Conservation (phyloP, 352 stramenopile species). For the Globisporangium ultimum region DNA sequence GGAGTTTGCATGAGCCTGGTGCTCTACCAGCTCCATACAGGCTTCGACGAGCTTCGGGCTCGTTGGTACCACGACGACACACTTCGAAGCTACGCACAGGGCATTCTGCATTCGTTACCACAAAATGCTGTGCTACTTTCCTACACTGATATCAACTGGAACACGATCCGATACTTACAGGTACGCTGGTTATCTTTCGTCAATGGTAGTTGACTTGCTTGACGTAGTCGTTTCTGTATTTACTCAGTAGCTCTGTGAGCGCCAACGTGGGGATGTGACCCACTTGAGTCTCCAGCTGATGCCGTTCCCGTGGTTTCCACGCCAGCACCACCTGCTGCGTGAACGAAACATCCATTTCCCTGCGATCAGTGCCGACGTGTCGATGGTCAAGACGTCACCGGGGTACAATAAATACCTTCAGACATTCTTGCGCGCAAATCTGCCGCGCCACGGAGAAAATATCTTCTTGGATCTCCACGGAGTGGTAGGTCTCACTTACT, state of each 20-base stretch:
- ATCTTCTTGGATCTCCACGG: slow-evolving; percentile 62
- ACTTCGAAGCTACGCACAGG: slow-evolving; percentile 31
- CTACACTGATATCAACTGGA: slow-evolving; percentile 86
- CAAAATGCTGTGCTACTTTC: slow-evolving; percentile 52
- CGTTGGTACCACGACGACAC: slow-evolving; percentile 18
- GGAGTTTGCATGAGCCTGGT: slow-evolving; percentile 9
- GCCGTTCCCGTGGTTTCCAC: slow-evolving; percentile 77
- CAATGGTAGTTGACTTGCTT: too few species aligned
- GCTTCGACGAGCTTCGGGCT: not conserved
- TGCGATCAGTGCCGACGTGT: slow-evolving; percentile 25
- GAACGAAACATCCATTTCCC: slow-evolving; percentile 29
- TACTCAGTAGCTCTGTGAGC: slow-evolving; percentile 38
- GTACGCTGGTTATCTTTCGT: slow-evolving; percentile 4
- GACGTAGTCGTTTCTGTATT: too few species aligned
- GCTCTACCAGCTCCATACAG: slow-evolving; percentile 15
- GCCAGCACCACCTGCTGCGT: slow-evolving; percentile 46
- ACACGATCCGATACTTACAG: slow-evolving; percentile 72
- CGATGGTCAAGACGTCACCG: slow-evolving; percentile 27
- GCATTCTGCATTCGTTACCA: slow-evolving; percentile 46
- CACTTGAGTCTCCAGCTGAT: slow-evolving; percentile 81
- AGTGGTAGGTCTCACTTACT: slow-evolving; percentile 23
- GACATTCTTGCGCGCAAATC: slow-evolving; percentile 39
- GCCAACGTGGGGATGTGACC: slow-evolving; percentile 45
- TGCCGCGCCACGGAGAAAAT: slow-evolving; percentile 12
- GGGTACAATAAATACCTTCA: slow-evolving; percentile 42